These are phyloP conservation scores for Peronospora belbahrii DNA, from an alignment of 352 stramenopile genomes.

Conservation along the genomic window DNA sequence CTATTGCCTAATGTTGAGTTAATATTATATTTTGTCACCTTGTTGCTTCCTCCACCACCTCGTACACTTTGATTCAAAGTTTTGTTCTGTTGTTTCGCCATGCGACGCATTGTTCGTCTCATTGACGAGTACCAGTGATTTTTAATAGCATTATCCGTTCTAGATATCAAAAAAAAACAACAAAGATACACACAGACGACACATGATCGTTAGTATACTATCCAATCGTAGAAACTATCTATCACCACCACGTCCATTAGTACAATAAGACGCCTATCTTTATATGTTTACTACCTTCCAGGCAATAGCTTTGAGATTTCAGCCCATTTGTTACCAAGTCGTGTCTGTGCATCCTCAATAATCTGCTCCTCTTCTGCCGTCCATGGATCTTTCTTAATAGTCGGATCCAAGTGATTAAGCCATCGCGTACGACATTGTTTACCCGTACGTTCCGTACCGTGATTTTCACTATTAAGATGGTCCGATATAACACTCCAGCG, in stretches of 20 bases:
- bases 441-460: constrained; percentile 74
- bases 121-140: constrained; percentile 90
- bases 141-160: constrained; percentile 86
- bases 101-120: constrained; percentile 83
- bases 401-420: constrained; percentile 80
- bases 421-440: constrained; percentile 81
- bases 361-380: constrained; percentile 86
- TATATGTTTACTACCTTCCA: constrained; percentile 55
- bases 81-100: constrained; percentile 85
- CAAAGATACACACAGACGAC: background rate
- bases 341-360: constrained; percentile 84
- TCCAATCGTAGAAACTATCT: too few relatives aligned
- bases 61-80: constrained; percentile 29
- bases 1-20: constrained; percentile 15
- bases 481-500: constrained; percentile 84
- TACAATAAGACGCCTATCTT: too few relatives aligned
- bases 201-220: background rate
- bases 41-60: constrained; percentile 2
- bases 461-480: constrained; percentile 78
- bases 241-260: too few relatives aligned
- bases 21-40: constrained; percentile 26
- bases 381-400: constrained; percentile 86
- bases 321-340: constrained; percentile 95
- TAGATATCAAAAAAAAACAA: constrained; percentile 13
- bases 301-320: constrained; percentile 96